Base-by-base conservation (phyloP, 2,329 filamentous ascomycete species). In the Pseudophaeomoniella oleicola region DNA sequence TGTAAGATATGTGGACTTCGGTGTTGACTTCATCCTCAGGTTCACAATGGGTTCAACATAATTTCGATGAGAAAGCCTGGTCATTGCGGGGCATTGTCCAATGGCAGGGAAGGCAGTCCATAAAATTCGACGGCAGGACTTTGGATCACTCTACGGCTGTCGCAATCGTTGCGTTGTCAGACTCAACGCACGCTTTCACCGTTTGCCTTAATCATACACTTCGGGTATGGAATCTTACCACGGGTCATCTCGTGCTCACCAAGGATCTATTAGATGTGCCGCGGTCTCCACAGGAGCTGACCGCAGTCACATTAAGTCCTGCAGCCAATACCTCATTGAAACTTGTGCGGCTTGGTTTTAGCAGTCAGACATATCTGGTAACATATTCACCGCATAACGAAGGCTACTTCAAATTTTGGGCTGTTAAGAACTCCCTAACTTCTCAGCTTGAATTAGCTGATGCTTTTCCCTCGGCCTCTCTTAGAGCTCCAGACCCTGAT, bases 351-450 rank as follows among this genome's bases (percentile, higher is more conserved):
- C 29, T 42, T 17, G 35, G 41, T 5, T 34, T 42, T 6, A 36
- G 33, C 19, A 42, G 41, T 16, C 40, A 42, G 22, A 43, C 42
- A 4, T 42, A 43, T 40, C 72, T 88, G 37, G 75, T 84, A 27
- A 88, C 85, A 5, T 94, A 86, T 56, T 94, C 87, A 9, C 88
- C 90, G 1, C 75, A 90, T 44, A 81, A 86, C 18, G 73, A 78
- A 30, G 82, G 90, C 22, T 80, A 88, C 52, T 96, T 98, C 68
- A 96, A 94, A 56, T 87, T 98, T 53, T 98, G 87, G 84, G 72
- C 73, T 37, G 72, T 81, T 13, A 72, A 77, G 45, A 72, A 78
- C 37, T 71, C 58, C n/a, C 71, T 46, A 67, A 80, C 48, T 44
- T 61, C 46, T 45, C 59, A 44, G 2, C 55, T 85, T 14, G 67